phyloP scores from a whole-genome alignment of 129 eudicot genomes.

The Centrapalus pauciflorus region DNA sequence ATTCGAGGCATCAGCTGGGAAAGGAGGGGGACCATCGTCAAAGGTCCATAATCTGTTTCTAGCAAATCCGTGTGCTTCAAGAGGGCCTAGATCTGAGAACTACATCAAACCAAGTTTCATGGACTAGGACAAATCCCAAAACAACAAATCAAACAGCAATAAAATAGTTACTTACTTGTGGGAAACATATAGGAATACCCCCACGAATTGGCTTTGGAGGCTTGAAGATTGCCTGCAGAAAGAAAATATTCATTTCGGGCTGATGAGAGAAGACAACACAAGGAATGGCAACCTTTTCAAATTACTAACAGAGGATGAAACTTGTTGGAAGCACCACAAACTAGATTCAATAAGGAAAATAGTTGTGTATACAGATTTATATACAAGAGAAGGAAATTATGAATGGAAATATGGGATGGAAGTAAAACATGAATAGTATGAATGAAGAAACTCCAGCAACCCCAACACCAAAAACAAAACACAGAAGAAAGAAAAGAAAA shows the following conservation, averaged over 20 bases:
- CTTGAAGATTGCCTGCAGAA: constrained; percentile 61
- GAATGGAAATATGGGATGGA: neutral
- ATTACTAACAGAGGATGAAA: neutral
- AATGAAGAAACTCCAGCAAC: constrained; percentile 4
- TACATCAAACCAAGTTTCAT: constrained; percentile 33
- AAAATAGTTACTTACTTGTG: constrained; percentile 52
- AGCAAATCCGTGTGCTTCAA: constrained; percentile 85
- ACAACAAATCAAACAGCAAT: constrained; percentile 1
- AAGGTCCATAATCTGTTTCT: constrained; percentile 71
- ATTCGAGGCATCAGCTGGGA: constrained; percentile 41
- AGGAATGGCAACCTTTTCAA: neutral
- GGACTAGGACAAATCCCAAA: neutral
- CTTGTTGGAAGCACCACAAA: neutral
- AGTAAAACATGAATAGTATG: neutral
- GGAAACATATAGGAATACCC: constrained; percentile 92
- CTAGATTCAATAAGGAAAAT: neutral
- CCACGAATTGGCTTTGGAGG: constrained; percentile 97
- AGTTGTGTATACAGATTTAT: neutral
- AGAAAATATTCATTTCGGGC: neutral
- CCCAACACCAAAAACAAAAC: neutral
- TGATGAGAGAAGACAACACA: neutral
- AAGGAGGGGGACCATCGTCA: constrained; percentile 63
- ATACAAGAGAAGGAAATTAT: neutral
- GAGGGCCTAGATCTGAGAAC: constrained; percentile 65
- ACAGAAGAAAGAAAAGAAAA: neutral